These are phyloP conservation scores for Coemansia sp. DNA, from an alignment of 371 early-diverging fungal genomes.

Conservation along the genomic window DNA sequence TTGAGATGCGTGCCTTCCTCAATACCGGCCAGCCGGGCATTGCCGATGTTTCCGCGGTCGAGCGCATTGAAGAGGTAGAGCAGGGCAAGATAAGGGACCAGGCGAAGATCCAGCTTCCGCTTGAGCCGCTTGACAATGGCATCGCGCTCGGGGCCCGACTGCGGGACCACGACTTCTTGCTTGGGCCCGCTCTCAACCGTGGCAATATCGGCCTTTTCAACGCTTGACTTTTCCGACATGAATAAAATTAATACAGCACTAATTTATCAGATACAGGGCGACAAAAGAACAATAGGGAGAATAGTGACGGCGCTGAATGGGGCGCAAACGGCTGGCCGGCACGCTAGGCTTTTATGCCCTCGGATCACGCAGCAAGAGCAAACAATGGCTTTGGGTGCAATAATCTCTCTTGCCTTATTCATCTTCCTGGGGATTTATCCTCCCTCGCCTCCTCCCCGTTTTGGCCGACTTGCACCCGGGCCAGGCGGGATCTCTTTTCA, in stretches of 20 bases:
- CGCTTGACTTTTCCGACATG: conserved; percentile 5
- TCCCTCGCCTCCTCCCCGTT: too few species aligned
- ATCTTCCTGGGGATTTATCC: too few species aligned
- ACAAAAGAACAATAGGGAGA: too few species aligned
- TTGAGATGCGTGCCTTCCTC: conserved; percentile 31
- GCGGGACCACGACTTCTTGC: conserved; percentile 24
- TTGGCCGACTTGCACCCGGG: too few species aligned
- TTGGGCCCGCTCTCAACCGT: not conserved
- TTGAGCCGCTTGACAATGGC: conserved; percentile 51
- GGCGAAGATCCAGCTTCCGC: conserved; percentile 64
- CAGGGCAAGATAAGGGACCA: conserved; percentile 68
- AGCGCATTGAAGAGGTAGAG: conserved; percentile 73
- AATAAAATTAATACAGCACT: not conserved
- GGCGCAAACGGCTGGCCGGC: too few species aligned
- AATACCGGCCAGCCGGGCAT: conserved; percentile 42
- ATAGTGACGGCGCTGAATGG: too few species aligned
- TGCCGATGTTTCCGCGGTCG: conserved; percentile 76
- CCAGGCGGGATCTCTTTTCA: too few species aligned
- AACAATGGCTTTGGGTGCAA: too few species aligned
- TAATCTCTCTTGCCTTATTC: too few species aligned
- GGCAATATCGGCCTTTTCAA: conserved; percentile 5
- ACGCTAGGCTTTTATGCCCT: too few species aligned
- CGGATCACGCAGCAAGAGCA: too few species aligned
- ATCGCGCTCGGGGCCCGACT: conserved; percentile 36
- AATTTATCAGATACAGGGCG: too few species aligned